Percentiles rank a stretch among this genome's conserved stretches.
Conservation (phyloP, 208 protist species). For the Trypanosomatidae sp. region DNA sequence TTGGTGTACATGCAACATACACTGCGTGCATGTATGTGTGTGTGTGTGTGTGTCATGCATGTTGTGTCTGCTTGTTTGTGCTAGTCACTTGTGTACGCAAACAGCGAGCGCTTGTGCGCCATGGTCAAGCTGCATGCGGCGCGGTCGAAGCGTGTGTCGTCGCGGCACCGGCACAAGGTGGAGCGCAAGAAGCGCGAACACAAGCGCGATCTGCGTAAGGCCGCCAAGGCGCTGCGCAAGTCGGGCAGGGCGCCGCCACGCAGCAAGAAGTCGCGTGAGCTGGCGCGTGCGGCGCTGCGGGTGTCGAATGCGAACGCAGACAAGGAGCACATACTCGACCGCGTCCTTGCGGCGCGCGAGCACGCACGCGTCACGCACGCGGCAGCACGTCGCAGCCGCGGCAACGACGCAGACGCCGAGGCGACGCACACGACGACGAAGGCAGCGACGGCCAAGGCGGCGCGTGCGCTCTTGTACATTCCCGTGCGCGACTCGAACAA, state of each 20-base stretch:
- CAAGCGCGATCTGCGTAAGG: slow-evolving; percentile 76
- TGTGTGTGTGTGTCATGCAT: slow-evolving; percentile 6
- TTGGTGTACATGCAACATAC: neutral
- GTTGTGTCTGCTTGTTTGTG: no score
- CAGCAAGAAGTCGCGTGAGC: slow-evolving; percentile 58
- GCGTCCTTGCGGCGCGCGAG: slow-evolving; percentile 59
- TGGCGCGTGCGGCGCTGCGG: slow-evolving; percentile 65
- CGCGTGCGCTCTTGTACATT: slow-evolving; percentile 48
- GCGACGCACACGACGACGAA: slow-evolving; percentile 1
- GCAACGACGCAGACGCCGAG: slow-evolving; percentile 2
- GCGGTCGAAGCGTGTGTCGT: slow-evolving; percentile 77
- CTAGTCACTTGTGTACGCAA: no score
- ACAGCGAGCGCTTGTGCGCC: slow-evolving; percentile 3
- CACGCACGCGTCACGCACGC: slow-evolving; percentile 38
- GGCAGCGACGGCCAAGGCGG: slow-evolving; percentile 14
- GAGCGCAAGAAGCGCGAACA: slow-evolving; percentile 83
- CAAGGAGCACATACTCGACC: slow-evolving; percentile 71
- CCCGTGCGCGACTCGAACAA: slow-evolving; percentile 38
- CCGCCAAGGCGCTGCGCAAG: slow-evolving; percentile 69
- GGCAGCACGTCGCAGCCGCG: slow-evolving; percentile 5
- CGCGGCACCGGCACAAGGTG: slow-evolving; percentile 78
- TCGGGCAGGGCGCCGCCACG: slow-evolving; percentile 48
- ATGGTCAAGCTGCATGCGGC: slow-evolving; percentile 64
- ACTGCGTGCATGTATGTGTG: neutral
- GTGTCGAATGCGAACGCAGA: slow-evolving; percentile 79